Conservation (phyloP, 2,329 filamentous ascomycete genomes). For the Hypoxylon sp. region DNA sequence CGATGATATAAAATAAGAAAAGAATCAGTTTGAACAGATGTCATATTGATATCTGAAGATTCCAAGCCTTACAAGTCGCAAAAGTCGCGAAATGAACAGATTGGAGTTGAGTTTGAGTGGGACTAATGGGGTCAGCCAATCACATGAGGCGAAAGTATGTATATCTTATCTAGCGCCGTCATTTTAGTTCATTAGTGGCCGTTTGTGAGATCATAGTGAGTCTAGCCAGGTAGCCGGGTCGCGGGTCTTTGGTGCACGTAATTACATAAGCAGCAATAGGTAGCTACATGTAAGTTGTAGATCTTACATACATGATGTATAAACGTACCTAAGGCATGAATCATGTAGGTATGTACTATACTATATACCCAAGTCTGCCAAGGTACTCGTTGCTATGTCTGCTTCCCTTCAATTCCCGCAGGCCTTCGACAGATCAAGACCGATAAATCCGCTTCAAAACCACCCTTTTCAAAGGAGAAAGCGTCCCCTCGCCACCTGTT, state of each 20-base stretch:
- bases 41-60: conserved; percentile 38
- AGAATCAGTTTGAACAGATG: conserved; percentile 36
- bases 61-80: conserved; percentile 19
- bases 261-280: conserved; percentile 3
- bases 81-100: conserved; percentile 15
- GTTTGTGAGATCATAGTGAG: conserved; percentile 8
- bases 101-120: background rate
- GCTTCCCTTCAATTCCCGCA: background rate
- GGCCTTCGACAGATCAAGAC: conserved; percentile 32
- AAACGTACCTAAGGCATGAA: no score
- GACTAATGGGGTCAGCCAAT: conserved; percentile 15
- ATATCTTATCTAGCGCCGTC: conserved; percentile 7
- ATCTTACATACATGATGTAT: no score
- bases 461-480: conserved; percentile 12
- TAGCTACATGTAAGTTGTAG: no score
- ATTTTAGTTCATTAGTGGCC: background rate
- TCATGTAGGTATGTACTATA: no score
- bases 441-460: conserved; percentile 29
- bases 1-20: conserved; percentile 13
- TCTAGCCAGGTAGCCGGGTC: background rate
- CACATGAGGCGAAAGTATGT: background rate
- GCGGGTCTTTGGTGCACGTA: background rate
- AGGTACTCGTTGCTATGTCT: no score
- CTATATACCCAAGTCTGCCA: no score
- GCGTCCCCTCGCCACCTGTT: conserved; percentile 10